phyloP scores from a whole-genome alignment of 2,329 filamentous ascomycete genomes.

The Diaporthe aspalathi region DNA sequence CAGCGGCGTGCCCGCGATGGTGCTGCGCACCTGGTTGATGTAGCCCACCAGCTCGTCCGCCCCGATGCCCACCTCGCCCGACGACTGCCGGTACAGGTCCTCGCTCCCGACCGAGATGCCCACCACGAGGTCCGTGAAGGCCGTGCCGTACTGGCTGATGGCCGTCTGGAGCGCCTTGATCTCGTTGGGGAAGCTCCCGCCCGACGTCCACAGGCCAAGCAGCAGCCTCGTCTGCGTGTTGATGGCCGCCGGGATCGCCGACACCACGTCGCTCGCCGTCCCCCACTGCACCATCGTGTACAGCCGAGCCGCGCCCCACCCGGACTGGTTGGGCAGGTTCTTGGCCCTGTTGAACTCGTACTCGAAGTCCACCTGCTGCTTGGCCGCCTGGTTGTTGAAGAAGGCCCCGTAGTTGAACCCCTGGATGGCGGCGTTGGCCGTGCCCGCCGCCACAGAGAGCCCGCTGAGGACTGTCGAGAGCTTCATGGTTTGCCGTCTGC shows the following conservation, averaged over 20 bases:
- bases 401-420: constrained; percentile 81
- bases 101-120: constrained; percentile 90
- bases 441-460: constrained; percentile 21
- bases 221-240: constrained; percentile 81
- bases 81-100: constrained; percentile 82
- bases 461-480: constrained; percentile 12
- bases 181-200: constrained; percentile 74
- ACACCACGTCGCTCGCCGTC: constrained; percentile 63
- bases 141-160: constrained; percentile 74
- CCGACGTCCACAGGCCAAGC: constrained; percentile 84
- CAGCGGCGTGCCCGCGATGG: constrained; percentile 59
- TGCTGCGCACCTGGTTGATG: constrained; percentile 74
- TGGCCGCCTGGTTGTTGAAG: constrained; percentile 69
- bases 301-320: constrained; percentile 76
- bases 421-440: constrained; percentile 52
- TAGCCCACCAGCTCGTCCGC: constrained; percentile 68
- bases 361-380: constrained; percentile 74
- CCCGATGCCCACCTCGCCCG: constrained; percentile 57
- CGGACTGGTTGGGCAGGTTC: constrained; percentile 70
- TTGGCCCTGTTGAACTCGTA: constrained; percentile 75
- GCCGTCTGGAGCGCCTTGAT: constrained; percentile 77
- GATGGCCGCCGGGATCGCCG: constrained; percentile 84
- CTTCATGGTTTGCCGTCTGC: constrained; percentile 7
- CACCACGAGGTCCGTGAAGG: constrained; percentile 74
- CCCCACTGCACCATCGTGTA: constrained; percentile 80